These are phyloP conservation scores for Pyrenophora tritici-repentis DNA, from an alignment of 2,329 filamentous ascomycete species.

Conservation along the genomic window DNA sequence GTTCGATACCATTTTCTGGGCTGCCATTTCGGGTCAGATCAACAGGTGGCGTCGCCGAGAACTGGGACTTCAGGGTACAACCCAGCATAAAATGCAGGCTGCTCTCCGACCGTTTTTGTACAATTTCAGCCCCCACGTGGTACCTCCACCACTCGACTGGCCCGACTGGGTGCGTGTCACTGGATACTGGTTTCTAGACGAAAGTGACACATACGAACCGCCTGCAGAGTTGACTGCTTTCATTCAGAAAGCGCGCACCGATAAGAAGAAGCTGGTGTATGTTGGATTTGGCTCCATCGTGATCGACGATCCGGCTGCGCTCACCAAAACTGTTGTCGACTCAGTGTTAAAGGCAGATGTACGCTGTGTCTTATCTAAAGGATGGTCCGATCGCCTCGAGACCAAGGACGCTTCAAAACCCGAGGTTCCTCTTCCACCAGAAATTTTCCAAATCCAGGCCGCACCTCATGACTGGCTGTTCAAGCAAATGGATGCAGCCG, in stretches of 20 bases:
- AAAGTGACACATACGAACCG: constrained; percentile 70
- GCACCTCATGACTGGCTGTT: constrained; percentile 98
- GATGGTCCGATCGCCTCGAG: constrained; percentile 85
- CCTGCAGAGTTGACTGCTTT: constrained; percentile 77
- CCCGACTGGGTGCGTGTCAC: constrained; percentile 98
- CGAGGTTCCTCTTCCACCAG: constrained; percentile 73
- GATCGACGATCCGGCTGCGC: constrained; percentile 82
- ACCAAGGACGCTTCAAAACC: constrained; percentile 62
- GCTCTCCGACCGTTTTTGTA: constrained; percentile 99
- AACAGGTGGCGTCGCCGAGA: constrained; percentile 89
- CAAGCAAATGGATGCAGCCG: constrained; percentile 87
- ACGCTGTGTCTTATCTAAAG: constrained; percentile 91
- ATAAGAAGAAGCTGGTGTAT: constrained; percentile 91
- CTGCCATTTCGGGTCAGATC: constrained; percentile 85
- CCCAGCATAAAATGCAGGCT: constrained; percentile 85
- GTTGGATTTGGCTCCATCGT: constrained; percentile 97
- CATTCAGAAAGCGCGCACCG: constrained; percentile 78
- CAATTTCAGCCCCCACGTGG: constrained; percentile 93
- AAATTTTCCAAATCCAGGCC: constrained; percentile 86
- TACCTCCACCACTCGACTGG: constrained; percentile 92
- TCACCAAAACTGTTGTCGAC: constrained; percentile 92
- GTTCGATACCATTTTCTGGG: constrained; percentile 98
- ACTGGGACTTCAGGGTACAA: constrained; percentile 79
- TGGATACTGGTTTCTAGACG: constrained; percentile 96
- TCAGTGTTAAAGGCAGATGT: constrained; percentile 90